Evolutionary conservation across 2,329 filamentous ascomycete genomes (phyloP).

Genomic region (Neofusicoccum parvum): DNA sequence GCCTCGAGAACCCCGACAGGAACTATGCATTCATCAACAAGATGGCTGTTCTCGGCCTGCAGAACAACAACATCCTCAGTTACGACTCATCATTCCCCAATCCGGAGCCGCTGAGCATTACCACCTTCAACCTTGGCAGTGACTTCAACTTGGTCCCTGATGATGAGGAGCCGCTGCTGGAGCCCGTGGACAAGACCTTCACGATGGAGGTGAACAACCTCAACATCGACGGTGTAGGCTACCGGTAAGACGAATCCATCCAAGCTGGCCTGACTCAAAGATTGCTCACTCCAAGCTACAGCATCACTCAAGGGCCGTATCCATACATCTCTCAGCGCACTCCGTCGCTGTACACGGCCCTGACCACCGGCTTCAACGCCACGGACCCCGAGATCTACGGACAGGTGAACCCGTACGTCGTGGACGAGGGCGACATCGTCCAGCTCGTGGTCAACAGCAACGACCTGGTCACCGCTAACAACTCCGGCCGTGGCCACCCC

Average conservation of each 20-base stretch:
- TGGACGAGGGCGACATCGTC: constrained; percentile 30
- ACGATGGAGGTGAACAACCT: constrained; percentile 40
- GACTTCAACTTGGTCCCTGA: constrained; percentile 62
- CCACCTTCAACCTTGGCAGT: constrained; percentile 63
- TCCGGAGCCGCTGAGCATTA: constrained; percentile 33
- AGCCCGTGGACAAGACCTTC: constrained; percentile 51
- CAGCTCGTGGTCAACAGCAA: constrained; percentile 30
- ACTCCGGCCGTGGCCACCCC: constrained; percentile 36
- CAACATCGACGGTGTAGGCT: constrained; percentile 42
- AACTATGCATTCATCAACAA: constrained; percentile 71
- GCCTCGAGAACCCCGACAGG: constrained; percentile 59
- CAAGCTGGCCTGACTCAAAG: too few relatives aligned
- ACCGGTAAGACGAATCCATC: constrained; percentile 18
- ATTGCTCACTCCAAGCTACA: neutral
- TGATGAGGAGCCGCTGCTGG: constrained; percentile 43
- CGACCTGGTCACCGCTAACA: constrained; percentile 18
- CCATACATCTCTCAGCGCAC: constrained; percentile 68
- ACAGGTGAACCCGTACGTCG: constrained; percentile 37
- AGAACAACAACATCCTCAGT: constrained; percentile 44
- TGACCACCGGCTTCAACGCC: constrained; percentile 58
- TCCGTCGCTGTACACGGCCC: constrained; percentile 68
- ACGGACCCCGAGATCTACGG: constrained; percentile 66
- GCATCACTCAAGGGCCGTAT: constrained; percentile 56
- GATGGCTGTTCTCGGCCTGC: constrained; percentile 65
- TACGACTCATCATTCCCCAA: constrained; percentile 36